Conservation (phyloP, 805 yeast genomes). For the Myxozyma neotropica region DNA sequence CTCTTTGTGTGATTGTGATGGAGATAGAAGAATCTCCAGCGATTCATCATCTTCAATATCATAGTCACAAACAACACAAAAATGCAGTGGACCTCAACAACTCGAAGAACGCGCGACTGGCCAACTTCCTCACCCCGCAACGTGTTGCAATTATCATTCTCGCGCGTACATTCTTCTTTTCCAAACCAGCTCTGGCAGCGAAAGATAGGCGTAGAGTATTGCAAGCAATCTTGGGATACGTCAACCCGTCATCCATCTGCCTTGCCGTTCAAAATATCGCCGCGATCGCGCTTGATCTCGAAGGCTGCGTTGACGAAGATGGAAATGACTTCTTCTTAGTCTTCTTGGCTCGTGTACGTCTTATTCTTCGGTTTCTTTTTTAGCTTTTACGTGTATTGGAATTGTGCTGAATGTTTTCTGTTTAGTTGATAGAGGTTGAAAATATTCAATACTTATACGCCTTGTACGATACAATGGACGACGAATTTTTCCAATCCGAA, state of each 20-base stretch:
- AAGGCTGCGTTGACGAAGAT: neutral
- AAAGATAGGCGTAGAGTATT: neutral
- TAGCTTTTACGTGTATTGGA: neutral
- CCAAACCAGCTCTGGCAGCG: too few species aligned
- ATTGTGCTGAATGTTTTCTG: neutral
- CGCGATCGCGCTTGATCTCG: slow-evolving; percentile 2
- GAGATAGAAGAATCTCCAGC: neutral
- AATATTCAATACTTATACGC: slow-evolving; percentile 13
- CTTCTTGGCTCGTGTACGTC: slow-evolving; percentile 3
- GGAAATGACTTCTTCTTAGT: slow-evolving; percentile 4
- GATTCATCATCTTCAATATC: neutral
- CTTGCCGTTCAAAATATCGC: neutral
- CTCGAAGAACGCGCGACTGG: neutral
- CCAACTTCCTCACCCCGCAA: slow-evolving; percentile 24
- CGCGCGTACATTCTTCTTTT: slow-evolving; percentile 8
- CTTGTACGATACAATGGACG: slow-evolving; percentile 16
- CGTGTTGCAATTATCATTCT: slow-evolving; percentile 15
- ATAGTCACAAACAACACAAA: neutral
- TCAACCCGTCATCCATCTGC: slow-evolving; percentile 13
- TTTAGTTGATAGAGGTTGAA: slow-evolving; percentile 7
- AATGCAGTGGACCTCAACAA: neutral
- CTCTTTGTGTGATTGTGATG: neutral
- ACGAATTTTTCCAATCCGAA: slow-evolving; percentile 11
- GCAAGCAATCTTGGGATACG: slow-evolving; percentile 12
- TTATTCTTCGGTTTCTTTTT: too few species aligned